Percentiles rank a stretch among this genome's conserved stretches.
Conservation (phyloP, 768 basidiomycete genomes). For the Sarcodon aspratus region DNA sequence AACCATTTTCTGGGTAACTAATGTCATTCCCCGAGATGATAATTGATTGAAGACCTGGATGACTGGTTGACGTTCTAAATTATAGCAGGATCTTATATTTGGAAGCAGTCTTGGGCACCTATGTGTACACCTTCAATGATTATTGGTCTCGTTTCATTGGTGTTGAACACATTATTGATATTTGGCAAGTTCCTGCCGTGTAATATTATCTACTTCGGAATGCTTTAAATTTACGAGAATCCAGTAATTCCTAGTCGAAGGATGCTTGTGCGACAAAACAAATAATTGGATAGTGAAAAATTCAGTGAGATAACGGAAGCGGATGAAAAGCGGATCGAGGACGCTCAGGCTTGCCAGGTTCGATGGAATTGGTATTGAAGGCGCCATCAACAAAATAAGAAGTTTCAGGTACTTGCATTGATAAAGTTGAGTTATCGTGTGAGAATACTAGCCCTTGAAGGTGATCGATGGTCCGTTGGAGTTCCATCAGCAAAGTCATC, state of each 20-base stretch:
- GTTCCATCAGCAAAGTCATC: no score
- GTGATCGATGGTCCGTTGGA: no score
- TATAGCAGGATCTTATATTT: conserved; percentile 50
- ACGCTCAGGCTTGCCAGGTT: conserved; percentile 47
- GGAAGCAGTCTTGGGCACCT: conserved; percentile 53
- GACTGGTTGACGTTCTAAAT: not conserved
- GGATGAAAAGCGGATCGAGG: conserved; percentile 37
- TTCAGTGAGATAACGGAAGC: conserved; percentile 29
- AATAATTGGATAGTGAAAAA: conserved; percentile 37
- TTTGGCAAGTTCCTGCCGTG: conserved; percentile 16
- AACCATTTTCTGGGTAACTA: conserved; percentile 24
- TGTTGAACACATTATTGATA: conserved; percentile 18
- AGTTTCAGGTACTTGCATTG: conserved; percentile 49
- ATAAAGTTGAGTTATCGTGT: not conserved
- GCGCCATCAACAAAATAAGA: conserved; percentile 42
- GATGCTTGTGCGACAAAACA: conserved; percentile 39
- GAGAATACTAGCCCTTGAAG: not conserved
- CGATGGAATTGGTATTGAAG: conserved; percentile 48
- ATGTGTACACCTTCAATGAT: conserved; percentile 41
- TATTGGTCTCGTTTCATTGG: conserved; percentile 28
- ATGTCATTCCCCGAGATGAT: no score
- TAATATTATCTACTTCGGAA: not conserved
- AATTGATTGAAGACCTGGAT: not conserved
- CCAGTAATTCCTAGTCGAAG: conserved; percentile 34
- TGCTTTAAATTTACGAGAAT: not conserved